A percentile compares a stretch with the other conserved stretches of the same genome.
Conservation (phyloP, 345 rosid genomes). For the Erysimum cheiranthoides region DNA sequence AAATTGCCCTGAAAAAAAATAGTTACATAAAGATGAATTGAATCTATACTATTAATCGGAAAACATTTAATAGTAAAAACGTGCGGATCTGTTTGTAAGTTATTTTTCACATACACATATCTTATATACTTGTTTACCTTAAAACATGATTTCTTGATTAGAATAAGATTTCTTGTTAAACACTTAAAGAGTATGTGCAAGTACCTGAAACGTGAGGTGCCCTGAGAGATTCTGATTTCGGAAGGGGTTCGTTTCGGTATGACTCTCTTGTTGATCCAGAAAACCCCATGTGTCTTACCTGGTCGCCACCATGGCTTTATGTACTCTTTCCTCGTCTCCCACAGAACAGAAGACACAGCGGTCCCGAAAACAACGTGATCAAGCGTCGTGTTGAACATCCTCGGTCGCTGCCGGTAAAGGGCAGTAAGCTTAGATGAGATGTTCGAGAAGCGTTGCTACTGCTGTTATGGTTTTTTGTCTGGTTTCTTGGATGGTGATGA, state of each 20-base stretch:
- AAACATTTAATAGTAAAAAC: too few relatives aligned
- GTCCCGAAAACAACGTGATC: conserved; percentile 80
- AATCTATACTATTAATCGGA: too few relatives aligned
- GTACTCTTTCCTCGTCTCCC: conserved; percentile 81
- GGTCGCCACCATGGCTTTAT: conserved; percentile 88
- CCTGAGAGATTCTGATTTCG: conserved; percentile 63
- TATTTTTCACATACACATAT: too few relatives aligned
- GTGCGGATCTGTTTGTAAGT: too few relatives aligned
- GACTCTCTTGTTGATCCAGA: conserved; percentile 72
- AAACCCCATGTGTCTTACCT: conserved; percentile 65
- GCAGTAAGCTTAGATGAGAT: too few relatives aligned
- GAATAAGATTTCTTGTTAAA: conserved; percentile 3
- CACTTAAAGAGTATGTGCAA: not conserved
- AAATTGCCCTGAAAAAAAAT: too few relatives aligned
- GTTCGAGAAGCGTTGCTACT: too few relatives aligned
- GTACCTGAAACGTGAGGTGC: conserved; percentile 72
- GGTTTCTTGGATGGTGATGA: too few relatives aligned
- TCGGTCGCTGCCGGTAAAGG: too few relatives aligned
- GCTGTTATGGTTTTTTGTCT: too few relatives aligned
- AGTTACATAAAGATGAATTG: too few relatives aligned
- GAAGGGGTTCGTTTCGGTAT: conserved; percentile 57
- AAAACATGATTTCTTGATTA: not conserved
- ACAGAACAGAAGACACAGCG: conserved; percentile 69
- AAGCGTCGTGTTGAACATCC: conserved; percentile 52
- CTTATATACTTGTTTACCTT: too few relatives aligned